Conservation (phyloP, 441 rosid genomes). For the Eruca vesicaria region DNA sequence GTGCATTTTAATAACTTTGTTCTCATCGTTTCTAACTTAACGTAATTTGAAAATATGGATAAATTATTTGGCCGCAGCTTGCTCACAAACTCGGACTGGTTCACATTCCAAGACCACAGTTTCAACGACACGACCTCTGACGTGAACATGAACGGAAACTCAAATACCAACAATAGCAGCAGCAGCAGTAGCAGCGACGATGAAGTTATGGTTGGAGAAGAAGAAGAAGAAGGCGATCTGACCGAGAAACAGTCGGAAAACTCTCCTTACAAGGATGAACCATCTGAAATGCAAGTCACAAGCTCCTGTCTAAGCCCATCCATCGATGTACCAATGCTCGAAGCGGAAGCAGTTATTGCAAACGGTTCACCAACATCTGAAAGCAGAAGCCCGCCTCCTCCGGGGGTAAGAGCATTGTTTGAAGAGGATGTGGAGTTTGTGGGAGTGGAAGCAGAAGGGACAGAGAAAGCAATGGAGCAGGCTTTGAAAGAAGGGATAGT, state of each 20-base stretch:
- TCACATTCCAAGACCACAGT: slow-evolving; percentile 88
- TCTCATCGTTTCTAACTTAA: background rate
- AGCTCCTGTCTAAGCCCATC: slow-evolving; percentile 67
- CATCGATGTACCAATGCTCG: slow-evolving; percentile 42
- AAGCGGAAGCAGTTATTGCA: slow-evolving; percentile 41
- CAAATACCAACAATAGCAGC: slow-evolving; percentile 48
- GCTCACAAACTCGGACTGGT: slow-evolving; percentile 97
- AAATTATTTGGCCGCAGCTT: slow-evolving; percentile 46
- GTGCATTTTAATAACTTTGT: slow-evolving; percentile 31
- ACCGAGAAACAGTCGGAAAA: slow-evolving; percentile 19
- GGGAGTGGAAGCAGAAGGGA: slow-evolving; percentile 89
- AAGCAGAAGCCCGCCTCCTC: slow-evolving; percentile 48
- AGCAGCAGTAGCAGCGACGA: slow-evolving; percentile 51
- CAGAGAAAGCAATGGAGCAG: slow-evolving; percentile 94
- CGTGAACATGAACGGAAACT: slow-evolving; percentile 47
- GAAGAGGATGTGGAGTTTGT: slow-evolving; percentile 98
- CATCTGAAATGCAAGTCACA: slow-evolving; percentile 54
- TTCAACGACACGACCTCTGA: slow-evolving; percentile 43
- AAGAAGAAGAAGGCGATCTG: slow-evolving; percentile 69
- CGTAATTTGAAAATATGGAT: background rate
- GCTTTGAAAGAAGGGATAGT: slow-evolving; percentile 94
- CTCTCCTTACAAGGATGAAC: slow-evolving; percentile 34
- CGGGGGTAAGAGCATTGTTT: slow-evolving; percentile 57
- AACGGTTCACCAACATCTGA: slow-evolving; percentile 50
- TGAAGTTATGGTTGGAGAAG: slow-evolving; percentile 87